Evolutionary conservation across 176 grass and related monocot genomes (phyloP).

Genomic region (Urochloa ruziziensis): DNA sequence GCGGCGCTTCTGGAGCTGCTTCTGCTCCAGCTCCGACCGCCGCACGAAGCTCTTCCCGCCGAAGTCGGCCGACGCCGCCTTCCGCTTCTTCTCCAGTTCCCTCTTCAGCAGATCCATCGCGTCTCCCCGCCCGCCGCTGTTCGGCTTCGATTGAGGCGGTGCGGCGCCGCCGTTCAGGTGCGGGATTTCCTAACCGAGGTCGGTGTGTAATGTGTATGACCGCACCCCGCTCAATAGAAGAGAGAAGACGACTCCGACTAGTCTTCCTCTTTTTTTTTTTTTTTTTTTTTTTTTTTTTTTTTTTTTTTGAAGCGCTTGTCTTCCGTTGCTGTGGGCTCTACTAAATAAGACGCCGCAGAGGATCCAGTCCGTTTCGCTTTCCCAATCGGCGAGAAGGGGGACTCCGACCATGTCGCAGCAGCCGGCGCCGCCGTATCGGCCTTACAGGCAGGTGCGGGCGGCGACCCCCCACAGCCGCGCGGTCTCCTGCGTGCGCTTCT

Average conservation of each 20-base stretch:
- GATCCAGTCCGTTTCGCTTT: background rate
- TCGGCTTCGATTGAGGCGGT: conserved; percentile 14
- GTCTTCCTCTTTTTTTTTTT: background rate
- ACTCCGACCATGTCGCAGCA: conserved; percentile 36
- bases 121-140: background rate
- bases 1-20: conserved; percentile 78
- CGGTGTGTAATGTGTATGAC: background rate
- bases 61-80: conserved; percentile 60
- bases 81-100: conserved; percentile 81
- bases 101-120: conserved; percentile 85
- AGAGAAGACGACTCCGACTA: background rate
- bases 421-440: conserved; percentile 46
- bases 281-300: no score
- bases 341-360: background rate
- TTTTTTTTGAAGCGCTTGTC: no score
- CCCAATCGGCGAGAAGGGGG: background rate
- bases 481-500: conserved; percentile 90
- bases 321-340: background rate
- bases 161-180: background rate
- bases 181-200: background rate
- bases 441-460: conserved; percentile 53
- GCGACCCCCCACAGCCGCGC: conserved; percentile 58
- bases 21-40: conserved; percentile 90
- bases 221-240: background rate
- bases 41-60: conserved; percentile 76